phyloP scores from a whole-genome alignment of 2,329 filamentous ascomycete genomes.

The Dactylellina drechsleri region DNA sequence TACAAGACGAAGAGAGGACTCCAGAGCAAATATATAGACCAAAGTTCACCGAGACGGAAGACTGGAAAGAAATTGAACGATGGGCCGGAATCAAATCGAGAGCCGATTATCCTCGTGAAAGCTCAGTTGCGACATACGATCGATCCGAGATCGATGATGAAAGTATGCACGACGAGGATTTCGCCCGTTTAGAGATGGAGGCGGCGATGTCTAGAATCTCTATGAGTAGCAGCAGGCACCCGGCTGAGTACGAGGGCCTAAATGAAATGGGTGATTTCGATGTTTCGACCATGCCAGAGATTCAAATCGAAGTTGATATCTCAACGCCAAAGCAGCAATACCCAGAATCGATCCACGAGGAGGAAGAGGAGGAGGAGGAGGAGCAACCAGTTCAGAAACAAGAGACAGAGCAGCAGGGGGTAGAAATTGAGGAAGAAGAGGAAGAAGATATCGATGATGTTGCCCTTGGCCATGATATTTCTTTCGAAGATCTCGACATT shows the following conservation, averaged over 20 bases:
- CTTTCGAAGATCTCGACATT: constrained; percentile 34
- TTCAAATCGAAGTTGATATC: constrained; percentile 27
- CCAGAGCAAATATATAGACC: constrained; percentile 10
- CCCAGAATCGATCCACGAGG: constrained; percentile 24
- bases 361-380: constrained; percentile 15
- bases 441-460: constrained; percentile 25
- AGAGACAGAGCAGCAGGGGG: neutral
- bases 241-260: constrained; percentile 50
- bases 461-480: constrained; percentile 34
- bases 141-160: constrained; percentile 52
- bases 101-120: constrained; percentile 42
- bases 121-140: constrained; percentile 46
- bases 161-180: constrained; percentile 53
- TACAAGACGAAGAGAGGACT: constrained; percentile 13
- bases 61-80: constrained; percentile 50
- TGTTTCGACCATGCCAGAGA: constrained; percentile 36
- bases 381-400: constrained; percentile 1
- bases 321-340: constrained; percentile 49
- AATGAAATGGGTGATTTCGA: constrained; percentile 41
- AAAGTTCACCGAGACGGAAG: constrained; percentile 42
- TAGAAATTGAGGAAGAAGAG: constrained; percentile 16
- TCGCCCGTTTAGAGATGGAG: constrained; percentile 44
- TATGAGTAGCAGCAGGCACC: constrained; percentile 50
- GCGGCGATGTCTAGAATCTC: constrained; percentile 47
- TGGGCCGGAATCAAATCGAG: constrained; percentile 42